Conservation (phyloP, 306 rosid species). For the Luffa acutangula region DNA sequence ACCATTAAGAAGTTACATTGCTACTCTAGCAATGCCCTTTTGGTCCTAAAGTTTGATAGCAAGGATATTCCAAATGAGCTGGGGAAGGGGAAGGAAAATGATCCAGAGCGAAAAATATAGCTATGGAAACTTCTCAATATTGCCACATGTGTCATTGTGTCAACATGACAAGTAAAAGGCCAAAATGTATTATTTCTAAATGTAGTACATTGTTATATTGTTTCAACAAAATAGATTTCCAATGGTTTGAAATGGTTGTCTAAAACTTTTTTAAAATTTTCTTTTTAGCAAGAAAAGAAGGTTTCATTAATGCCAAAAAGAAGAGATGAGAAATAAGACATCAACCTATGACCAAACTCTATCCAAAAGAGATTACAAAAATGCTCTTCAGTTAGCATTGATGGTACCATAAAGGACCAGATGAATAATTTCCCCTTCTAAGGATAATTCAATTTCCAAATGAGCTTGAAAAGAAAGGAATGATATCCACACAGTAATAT, state of each 20-base stretch:
- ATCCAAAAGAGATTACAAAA: neutral
- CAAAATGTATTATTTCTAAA: neutral
- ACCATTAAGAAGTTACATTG: too few relatives aligned
- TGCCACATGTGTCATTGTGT: neutral
- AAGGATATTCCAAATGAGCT: neutral
- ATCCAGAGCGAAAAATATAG: neutral
- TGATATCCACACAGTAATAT: neutral
- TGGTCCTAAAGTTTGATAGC: neutral
- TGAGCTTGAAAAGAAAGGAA: neutral
- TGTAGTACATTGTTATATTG: neutral
- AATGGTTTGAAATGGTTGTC: neutral
- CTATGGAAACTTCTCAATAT: neutral
- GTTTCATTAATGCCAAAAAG: neutral
- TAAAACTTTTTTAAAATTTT: neutral
- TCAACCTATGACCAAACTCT: neutral
- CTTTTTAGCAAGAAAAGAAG: neutral
- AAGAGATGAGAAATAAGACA: neutral
- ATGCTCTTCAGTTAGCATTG: neutral
- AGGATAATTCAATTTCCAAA: neutral
- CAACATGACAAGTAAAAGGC: neutral
- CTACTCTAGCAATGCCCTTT: neutral
- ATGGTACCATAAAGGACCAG: neutral
- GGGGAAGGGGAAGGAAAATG: neutral
- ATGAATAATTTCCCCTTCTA: neutral
- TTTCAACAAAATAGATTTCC: neutral